Evolutionary conservation across 2,329 filamentous ascomycete species (phyloP).

Genomic region (Pseudocercospora macadamiae): DNA sequence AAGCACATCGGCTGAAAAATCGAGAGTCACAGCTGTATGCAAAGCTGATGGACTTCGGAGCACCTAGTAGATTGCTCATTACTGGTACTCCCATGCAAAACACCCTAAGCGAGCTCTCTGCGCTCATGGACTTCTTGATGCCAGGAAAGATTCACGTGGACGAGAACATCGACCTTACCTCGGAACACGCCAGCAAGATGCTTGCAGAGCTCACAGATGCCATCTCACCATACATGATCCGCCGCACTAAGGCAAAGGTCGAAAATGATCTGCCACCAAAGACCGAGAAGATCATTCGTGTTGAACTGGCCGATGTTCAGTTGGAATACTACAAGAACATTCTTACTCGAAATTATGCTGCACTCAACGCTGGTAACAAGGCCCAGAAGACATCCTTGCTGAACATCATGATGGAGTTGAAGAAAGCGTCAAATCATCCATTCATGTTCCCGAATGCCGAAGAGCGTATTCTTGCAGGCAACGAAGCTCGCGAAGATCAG

Average conservation of each 20-base stretch:
- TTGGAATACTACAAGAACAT: conserved; percentile 99
- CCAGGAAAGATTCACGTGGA: conserved; percentile 92
- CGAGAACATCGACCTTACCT: conserved; percentile 80
- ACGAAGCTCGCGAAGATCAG: conserved; percentile 81
- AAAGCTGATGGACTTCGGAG: conserved; percentile 81
- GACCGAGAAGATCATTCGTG: conserved; percentile 97
- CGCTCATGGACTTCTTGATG: conserved; percentile 93
- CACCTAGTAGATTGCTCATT: conserved; percentile 87
- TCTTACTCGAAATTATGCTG: conserved; percentile 91
- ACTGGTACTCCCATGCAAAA: conserved; percentile 98
- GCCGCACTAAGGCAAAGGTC: conserved; percentile 95
- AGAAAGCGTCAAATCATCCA: conserved; percentile 98
- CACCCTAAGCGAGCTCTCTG: conserved; percentile 87
- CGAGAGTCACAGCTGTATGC: conserved; percentile 90
- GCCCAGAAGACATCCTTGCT: conserved; percentile 93
- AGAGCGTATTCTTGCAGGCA: conserved; percentile 77
- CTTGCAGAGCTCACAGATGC: conserved; percentile 81
- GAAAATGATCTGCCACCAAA: conserved; percentile 96
- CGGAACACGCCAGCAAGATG: conserved; percentile 81
- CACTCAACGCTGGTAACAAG: conserved; percentile 83
- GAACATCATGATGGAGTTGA: conserved; percentile 99
- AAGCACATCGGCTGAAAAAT: conserved; percentile 96
- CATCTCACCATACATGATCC: conserved; percentile 92
- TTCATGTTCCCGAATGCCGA: conserved; percentile 97
- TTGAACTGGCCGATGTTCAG: conserved; percentile 94